Evolutionary conservation across 768 basidiomycete species (phyloP), one percentile per base, ranked within the genome.

Genomic region (Dentipellis sp.): DNA sequence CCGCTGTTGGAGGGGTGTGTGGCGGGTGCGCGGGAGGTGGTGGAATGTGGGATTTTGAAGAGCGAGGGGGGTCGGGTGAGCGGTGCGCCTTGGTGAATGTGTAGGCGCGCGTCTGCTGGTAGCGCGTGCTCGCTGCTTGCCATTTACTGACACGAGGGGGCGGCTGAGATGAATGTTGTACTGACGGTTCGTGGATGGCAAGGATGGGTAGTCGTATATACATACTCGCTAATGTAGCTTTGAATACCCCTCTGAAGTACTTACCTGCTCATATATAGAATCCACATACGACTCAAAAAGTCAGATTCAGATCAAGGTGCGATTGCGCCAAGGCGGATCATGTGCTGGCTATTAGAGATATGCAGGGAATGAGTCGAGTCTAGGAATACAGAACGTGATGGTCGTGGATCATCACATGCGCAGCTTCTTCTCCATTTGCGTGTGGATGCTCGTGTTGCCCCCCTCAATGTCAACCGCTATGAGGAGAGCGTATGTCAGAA

Each of bases 1-100:
- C 89, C 88, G 9, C 66, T 92, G 54, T 69, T 91, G 50, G 90
- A 92, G 63, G 88, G 87, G 2, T 91, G 89, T 66, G 88, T 89
- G 11, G 77, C 78, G 17, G 86, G 86, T 62, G 85, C 86, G n/a
- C 74, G 75, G 65, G 74, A 74, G 50, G 81, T 85, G 10, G 72
- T 73, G 2, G 67, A 69, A 53, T 52, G 62, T 47, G 66, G 66
- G 10, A 51, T 68, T 47, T 54, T 66, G 50, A 50, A 17, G 38
- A 55, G 62, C 36, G 64, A 67, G 50, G 63, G 65, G 5, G 49
- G 21, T 7, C 53, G 54, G n/a, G 59, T 62, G 37, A 46, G 39
- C 11, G 53, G 39, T 21, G 52, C 56, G 10, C 55, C 56, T 17
- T 60, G 61, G 61, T 62, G 23, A 55, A 7, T 23, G 11, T 4